Base-by-base conservation (phyloP, 805 yeast species). In the Wickerhamiella kazuoi region DNA sequence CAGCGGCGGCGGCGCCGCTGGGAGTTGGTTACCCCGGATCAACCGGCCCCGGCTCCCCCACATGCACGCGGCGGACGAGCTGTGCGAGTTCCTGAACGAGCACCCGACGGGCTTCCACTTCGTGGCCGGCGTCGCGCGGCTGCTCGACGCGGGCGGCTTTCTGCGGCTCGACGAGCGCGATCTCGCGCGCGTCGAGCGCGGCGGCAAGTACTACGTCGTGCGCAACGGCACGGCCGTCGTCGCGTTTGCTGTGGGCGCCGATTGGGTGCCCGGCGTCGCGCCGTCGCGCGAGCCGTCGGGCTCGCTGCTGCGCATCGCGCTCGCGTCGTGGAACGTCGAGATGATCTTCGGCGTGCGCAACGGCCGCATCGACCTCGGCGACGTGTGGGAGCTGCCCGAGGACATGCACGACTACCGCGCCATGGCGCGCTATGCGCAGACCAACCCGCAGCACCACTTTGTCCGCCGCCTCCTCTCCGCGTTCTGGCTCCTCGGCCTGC, bases 51-150 rank as follows among this genome's bases (percentile, higher is more conserved):
- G n/a, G n/a, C n/a, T n/a, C n/a, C n/a, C n/a, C n/a, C n/a, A n/a
- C n/a, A 11, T 23, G 26, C n/a, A 29, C 15, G 15, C 15, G 15
- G 16, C 16, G 15, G 31, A 11, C 16, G 53, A 50, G 36, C 56
- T 57, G 44, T 46, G 79, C 38, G 69, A 71, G 46, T 80, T 81
- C 60, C 78, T 84, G 41, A 71, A 72, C 48, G 62, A 65, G 31
- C 69, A 70, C 52, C 93, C 93, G 33, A 80, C 93, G 16, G 73
- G 74, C 32, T 80, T 63, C 61, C 93, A 81, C 42, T 49, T 49
- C 41, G 42, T 45, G 23, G 36, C 35, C 6, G 50, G 45, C 3
- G 33, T 41, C 3, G 43, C 33, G 15, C 17, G 55, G 15, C 60
- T 64, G 41, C 65, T 87, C 26, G 41, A 55, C 2, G 54, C 56